These are phyloP conservation scores for Arabidopsis hybrid DNA, from an alignment of 441 rosid species.

Conservation along the genomic window DNA sequence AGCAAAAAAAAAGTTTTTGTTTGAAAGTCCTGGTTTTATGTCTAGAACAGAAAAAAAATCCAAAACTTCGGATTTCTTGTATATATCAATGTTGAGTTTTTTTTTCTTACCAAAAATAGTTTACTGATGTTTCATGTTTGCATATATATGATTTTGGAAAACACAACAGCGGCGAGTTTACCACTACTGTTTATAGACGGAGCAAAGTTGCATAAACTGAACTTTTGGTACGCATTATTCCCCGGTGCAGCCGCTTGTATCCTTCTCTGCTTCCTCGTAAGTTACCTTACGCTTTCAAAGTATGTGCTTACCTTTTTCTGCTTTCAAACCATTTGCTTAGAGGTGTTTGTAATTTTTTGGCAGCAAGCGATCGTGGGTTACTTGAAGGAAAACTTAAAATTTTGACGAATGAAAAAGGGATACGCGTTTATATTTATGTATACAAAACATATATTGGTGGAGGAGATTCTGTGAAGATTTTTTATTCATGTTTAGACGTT, in stretches of 20 bases:
- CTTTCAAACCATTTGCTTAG: background rate
- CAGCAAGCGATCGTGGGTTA: slow-evolving; percentile 82
- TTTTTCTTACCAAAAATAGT: no score
- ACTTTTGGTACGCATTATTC: slow-evolving; percentile 70
- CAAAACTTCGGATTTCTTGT: no score
- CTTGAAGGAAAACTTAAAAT: slow-evolving; percentile 68
- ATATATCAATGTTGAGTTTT: no score
- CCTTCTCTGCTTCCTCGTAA: slow-evolving; percentile 67
- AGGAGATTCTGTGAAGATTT: slow-evolving; percentile 32
- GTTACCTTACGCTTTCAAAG: slow-evolving; percentile 35
- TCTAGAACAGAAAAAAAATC: no score
- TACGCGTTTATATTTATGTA: slow-evolving; percentile 12
- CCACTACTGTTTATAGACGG: slow-evolving; percentile 81
- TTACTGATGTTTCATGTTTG: background rate
- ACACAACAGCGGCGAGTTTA: slow-evolving; percentile 73
- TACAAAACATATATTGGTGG: slow-evolving; percentile 14
- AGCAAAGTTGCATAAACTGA: slow-evolving; percentile 63
- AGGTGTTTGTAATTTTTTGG: slow-evolving; percentile 26
- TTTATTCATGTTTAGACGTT: slow-evolving; percentile 35
- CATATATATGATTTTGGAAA: background rate
- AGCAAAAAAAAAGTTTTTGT: no score
- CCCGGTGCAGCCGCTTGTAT: slow-evolving; percentile 81
- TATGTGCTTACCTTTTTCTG: background rate
- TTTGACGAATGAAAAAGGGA: slow-evolving; percentile 46
- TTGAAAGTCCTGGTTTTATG: no score